Evolutionary conservation across 2,329 filamentous ascomycete species (phyloP), one percentile per base, ranked within the genome.

Genomic region (Cordyceps sp.): DNA sequence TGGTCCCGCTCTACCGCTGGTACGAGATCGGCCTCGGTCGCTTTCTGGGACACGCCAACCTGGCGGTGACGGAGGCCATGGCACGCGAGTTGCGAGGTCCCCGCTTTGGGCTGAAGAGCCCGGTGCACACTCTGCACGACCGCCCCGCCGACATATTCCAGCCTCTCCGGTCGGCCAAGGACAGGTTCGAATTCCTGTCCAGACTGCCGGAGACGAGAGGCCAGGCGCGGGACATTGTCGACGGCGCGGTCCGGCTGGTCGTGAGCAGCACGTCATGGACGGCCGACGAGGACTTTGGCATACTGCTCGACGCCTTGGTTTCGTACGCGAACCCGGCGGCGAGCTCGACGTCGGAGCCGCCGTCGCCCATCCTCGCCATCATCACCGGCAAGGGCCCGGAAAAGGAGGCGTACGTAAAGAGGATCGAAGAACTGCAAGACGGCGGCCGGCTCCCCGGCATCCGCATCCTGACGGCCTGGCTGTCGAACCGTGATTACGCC

Each of bases 201-300:
- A 61, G 63, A 3, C 59, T 93, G 7, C 62, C 74, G 2, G 73
- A 79, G 43, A 80, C 81, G 1, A 58, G 61, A 10, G 53, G 65
- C 9, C 57, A 78, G 30, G 73, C 72, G 1, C 49, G 66, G 7
- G 60, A 68, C 32, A 69, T 88, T 21, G 47, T 71, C 16, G 55
- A 62, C 13, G 69, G 70, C 5, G 59, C 59, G 8, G 69, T 71
- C 33, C 73, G 69, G 20, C 64, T 98, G 3, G 57, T 98, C 7
- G 82, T 96, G 24, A 93, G 83, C 57, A 90, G 85, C 36, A 98
- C 90, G 0, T 94, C 86, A 10, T 98, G 90, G 90, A 98, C 90
- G 0, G 73, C 85, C 0, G 90, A 98, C 46, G 90, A 98, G 53
- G 88, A 98, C 53, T 96, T 98, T 50, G 77, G 75, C 1, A 57